Conservation (phyloP, 768 basidiomycete species). For the Ephemerocybe angulata region DNA sequence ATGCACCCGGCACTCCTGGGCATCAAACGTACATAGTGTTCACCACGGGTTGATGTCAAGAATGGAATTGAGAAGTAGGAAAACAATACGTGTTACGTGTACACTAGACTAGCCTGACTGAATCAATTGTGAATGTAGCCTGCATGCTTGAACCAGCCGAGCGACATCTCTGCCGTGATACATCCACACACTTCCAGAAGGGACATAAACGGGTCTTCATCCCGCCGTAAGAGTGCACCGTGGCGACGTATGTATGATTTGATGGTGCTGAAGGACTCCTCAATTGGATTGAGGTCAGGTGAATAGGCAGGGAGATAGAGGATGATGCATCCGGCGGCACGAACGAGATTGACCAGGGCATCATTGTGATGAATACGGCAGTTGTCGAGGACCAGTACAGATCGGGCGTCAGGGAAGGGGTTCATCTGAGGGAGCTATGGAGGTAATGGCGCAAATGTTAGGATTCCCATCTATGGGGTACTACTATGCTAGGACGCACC, state of each 20-base stretch:
- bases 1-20: no score
- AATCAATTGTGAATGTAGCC: slow-evolving; percentile 10
- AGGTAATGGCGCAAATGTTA: neutral
- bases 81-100: neutral
- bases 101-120: neutral
- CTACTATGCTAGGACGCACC: no score
- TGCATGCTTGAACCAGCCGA: slow-evolving; percentile 19
- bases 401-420: slow-evolving; percentile 25
- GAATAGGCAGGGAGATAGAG: slow-evolving; percentile 34
- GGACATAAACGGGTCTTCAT: slow-evolving; percentile 13
- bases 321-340: slow-evolving; percentile 21
- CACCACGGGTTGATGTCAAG: neutral
- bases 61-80: neutral
- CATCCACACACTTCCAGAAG: slow-evolving; percentile 13
- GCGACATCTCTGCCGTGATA: slow-evolving; percentile 20
- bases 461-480: no score
- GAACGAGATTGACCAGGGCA: slow-evolving; percentile 22
- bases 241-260: slow-evolving; percentile 24
- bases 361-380: slow-evolving; percentile 36
- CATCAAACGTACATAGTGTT: no score
- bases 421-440: slow-evolving; percentile 32
- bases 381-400: slow-evolving; percentile 36
- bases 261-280: slow-evolving; percentile 30
- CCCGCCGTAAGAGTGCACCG: slow-evolving; percentile 11
- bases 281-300: slow-evolving; percentile 34